Percentiles rank a stretch among this genome's conserved stretches.
phyloP scores from a whole-genome alignment of 208 protist genomes.

The Wallacemonas sp. region DNA sequence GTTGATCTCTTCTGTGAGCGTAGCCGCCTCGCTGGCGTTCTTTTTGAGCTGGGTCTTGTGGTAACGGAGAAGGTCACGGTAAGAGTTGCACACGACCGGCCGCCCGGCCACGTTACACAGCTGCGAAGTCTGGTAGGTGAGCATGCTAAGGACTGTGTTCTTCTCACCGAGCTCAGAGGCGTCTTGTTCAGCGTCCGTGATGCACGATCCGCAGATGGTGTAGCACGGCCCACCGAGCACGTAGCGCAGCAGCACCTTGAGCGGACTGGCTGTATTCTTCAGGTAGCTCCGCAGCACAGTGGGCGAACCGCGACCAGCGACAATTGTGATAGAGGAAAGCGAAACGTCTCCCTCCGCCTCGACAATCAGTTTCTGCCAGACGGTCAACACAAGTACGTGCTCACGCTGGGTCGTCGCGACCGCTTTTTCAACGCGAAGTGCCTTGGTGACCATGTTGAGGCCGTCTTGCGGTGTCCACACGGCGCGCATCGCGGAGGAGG shows the following conservation, averaged over 20 bases:
- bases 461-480: constrained; percentile 8
- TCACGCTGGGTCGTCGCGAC: not conserved
- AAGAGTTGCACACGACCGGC: constrained; percentile 34
- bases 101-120: constrained; percentile 18
- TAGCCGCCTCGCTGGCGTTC: not conserved
- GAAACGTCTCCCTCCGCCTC: constrained; percentile 28
- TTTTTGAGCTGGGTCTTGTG: constrained; percentile 12
- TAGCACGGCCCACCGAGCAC: constrained; percentile 25
- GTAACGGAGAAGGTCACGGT: constrained; percentile 17
- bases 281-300: not conserved
- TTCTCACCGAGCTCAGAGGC: not conserved
- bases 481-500: not conserved
- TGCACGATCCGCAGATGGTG: constrained; percentile 22
- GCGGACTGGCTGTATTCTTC: not conserved
- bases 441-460: not conserved
- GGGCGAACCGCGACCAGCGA: constrained; percentile 15
- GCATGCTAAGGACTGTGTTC: constrained; percentile 9
- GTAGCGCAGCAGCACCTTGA: constrained; percentile 21
- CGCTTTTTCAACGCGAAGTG: not conserved
- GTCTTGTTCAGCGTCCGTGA: constrained; percentile 23
- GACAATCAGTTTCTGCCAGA: constrained; percentile 29
- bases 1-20: not conserved
- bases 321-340: constrained; percentile 22
- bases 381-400: constrained; percentile 25
- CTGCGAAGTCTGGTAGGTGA: constrained; percentile 16